Conservation (phyloP, 2,329 filamentous ascomycete species). For the Eutypa lata region DNA sequence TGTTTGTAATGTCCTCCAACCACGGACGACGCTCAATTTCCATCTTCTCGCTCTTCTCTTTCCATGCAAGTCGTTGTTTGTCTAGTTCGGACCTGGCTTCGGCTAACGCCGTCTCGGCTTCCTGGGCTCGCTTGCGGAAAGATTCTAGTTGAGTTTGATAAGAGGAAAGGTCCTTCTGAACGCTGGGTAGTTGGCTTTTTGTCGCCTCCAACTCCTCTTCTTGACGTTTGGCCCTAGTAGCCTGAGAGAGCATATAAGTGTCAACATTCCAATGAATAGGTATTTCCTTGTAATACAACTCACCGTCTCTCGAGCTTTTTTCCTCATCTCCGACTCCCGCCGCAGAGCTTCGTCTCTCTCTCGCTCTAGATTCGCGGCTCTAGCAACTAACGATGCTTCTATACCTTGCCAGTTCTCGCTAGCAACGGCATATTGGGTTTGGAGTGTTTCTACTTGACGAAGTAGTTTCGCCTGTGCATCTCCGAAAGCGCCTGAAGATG, state of each 20-base stretch:
- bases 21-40: constrained; percentile 45
- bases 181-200: constrained; percentile 59
- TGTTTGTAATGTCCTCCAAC: constrained; percentile 47
- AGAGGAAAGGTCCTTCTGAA: constrained; percentile 61
- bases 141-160: constrained; percentile 58
- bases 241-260: constrained; percentile 45
- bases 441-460: constrained; percentile 90
- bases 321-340: constrained; percentile 82
- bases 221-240: constrained; percentile 59
- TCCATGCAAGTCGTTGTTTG: constrained; percentile 40
- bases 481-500: constrained; percentile 74
- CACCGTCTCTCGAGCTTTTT: constrained; percentile 83
- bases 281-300: constrained; percentile 33
- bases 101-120: constrained; percentile 62
- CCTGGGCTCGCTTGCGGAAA: constrained; percentile 62
- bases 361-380: constrained; percentile 76
- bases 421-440: constrained; percentile 91
- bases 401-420: constrained; percentile 98
- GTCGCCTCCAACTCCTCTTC: constrained; percentile 81
- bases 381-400: constrained; percentile 77
- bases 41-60: constrained; percentile 38
- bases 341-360: constrained; percentile 84
- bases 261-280: neutral
- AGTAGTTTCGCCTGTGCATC: constrained; percentile 87
- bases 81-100: constrained; percentile 51